Conservation (phyloP, 164 flowering plant species). For the Hamamelis virginiana region DNA sequence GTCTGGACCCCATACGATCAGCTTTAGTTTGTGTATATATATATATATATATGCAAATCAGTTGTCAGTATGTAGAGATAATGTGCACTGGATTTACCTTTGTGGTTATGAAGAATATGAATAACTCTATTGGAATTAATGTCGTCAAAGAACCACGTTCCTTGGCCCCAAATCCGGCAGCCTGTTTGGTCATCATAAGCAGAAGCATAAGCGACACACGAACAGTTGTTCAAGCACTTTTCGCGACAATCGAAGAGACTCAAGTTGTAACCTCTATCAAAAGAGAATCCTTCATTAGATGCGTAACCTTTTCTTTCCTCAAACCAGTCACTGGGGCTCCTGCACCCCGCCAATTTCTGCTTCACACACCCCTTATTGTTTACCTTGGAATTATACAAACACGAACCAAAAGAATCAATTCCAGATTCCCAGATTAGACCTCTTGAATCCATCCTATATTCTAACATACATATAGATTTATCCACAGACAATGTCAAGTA, state of each 20-base stretch:
- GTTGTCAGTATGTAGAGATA: too few species aligned
- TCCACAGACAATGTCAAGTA: not conserved
- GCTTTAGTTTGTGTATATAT: too few species aligned
- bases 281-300: not conserved
- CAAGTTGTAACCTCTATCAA: not conserved
- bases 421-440: too few species aligned
- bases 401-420: too few species aligned
- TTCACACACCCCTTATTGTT: slow-evolving; percentile 12
- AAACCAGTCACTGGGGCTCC: not conserved
- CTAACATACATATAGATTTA: not conserved
- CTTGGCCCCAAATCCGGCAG: slow-evolving; percentile 18
- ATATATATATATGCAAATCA: too few species aligned
- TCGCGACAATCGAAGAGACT: slow-evolving; percentile 15
- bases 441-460: not conserved
- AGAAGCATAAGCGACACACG: slow-evolving; percentile 28
- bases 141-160: too few species aligned
- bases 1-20: too few species aligned
- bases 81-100: not conserved
- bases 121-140: not conserved
- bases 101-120: not conserved
- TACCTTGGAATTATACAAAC: too few species aligned
- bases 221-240: slow-evolving; percentile 23
- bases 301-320: not conserved
- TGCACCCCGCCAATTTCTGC: slow-evolving; percentile 11
- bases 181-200: not conserved